Base-by-base conservation (phyloP, 2,329 filamentous ascomycete genomes). In the Paracoccidioides brasiliensis region DNA sequence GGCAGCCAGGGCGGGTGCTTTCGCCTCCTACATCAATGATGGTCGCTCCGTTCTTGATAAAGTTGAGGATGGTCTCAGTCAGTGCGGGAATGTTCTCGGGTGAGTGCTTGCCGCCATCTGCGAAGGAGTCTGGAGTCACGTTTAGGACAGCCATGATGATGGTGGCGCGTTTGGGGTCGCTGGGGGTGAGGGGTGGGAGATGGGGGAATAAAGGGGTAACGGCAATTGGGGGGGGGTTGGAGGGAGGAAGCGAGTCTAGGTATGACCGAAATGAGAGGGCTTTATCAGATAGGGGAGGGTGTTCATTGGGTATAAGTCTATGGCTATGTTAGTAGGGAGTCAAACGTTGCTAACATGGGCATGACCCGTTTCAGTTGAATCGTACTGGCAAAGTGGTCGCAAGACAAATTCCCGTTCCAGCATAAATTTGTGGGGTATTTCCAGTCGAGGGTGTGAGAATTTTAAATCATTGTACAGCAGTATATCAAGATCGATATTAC, bases 111-210 rank as follows among this genome's bases (percentile, higher is more conserved):
- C 90, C 90, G 54, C 90, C 91, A 66, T 97, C 90, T 0, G 91
- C 97, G 74, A 98, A 98, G 8, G 91, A 97, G 72, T 98, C 91
- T 0, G 91, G 91, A 0, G 93, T 97, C 53, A 95, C 74, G 70
- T 98, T 98, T 48, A 97, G 77, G 60, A 98, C 95, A 55, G 87
- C 88, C 93, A 98, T 98, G 62, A 96, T 73, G 48, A 82, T 81
- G 0, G 91, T 96, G 54, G 74, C 76, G 50, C 84, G 80, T 48
- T 65, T 67, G 0, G 74, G 69, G 57, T 77, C 75, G 5, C 77
- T 72, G 15, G 86, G 77, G 52, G 80, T 80, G 42, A 93, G 71
- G 0, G 81, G 74, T 9, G 76, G 70, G 41, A 78, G 64, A 30
- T 56, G 52, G 22, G 65, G 59, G 6, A 68, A 69, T 55, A 76